Base-by-base conservation (phyloP, 345 rosid species). In the Gossypium longicalyx region DNA sequence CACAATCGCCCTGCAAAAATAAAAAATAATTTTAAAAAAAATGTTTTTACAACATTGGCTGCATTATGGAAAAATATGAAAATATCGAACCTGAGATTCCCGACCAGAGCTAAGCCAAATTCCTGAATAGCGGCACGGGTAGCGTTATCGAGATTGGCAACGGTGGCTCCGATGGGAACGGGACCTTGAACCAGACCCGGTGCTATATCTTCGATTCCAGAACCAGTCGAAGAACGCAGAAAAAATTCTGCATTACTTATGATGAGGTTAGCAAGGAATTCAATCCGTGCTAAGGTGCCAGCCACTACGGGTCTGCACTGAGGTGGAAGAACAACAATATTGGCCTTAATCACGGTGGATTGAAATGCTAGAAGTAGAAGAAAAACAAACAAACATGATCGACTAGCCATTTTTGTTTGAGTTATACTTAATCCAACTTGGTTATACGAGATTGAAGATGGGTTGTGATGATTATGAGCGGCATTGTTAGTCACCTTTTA, bases 221-320 rank as follows among this genome's bases (percentile, higher is more conserved):
- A 12, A 16, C 97, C 95, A 10, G 73, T 53, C 2, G 92, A 79
- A 1, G 80, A 83, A n/a, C 27, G 20, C 63, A 88, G 79, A 81
- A 89, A 86, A 76, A 78, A 84, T 48, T 92, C 95, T 1, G 87
- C 93, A 76, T 82, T 85, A 0, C 53, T 0, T 23, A 3, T 84
- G 68, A 89, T 0, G 1, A 20, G 3, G 52, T 19, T 2, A 2
- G 0, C 2, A 20, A 19, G 12, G 12, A 20, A 56, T 56, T 56
- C 10, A 8, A 20, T 1, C 11, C 9, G 12, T 90, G 1, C 9
- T 7, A 0, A 0, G 34, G 2, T 23, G 19, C 8, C 11, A 22
- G 12, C 38, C 0, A 0, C 0, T 23, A 61, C 2, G 12, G 13
- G 3, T 61, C 10, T 2, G 43, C 65, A 61, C 34, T 27, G 11